Base-by-base conservation (phyloP, 352 stramenopile genomes). In the Elongisporangium undulatum region DNA sequence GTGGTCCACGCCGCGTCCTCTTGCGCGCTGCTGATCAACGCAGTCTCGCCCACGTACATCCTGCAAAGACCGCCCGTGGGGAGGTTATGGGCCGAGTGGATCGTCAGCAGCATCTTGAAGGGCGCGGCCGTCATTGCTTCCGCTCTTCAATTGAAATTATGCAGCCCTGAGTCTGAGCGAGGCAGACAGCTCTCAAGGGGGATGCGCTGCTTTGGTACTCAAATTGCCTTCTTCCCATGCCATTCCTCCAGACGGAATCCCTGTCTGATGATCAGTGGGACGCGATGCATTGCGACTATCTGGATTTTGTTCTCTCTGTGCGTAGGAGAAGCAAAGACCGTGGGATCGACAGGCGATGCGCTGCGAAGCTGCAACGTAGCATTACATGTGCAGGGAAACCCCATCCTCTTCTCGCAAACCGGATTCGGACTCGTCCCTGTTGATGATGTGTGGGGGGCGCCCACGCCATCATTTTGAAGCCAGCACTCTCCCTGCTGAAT, bases 11-110 rank as follows among this genome's bases (percentile, higher is more conserved):
- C 34, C 16, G 34, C 16, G 34, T 45, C 34, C 34, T 45, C 34
- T 45, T 45, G 34, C 4, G 34, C 34, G 4, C 34, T 45, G 13
- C 34, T 45, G 34, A 12, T 45, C 34, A 45, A 17, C 12, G 74
- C 63, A 34, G 69, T 68, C 4, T 87, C 72, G 1, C 79, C 82
- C 29, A 90, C 29, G 48, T 92, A 90, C n/a, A 90, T 49, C 62
- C 87, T 92, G 59, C 76, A 89, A 61, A 89, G 90, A 7, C 71
- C 77, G 29, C 67, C 58, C 3, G 64, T 64, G n/a, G 78, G 53
- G 34, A 91, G 56, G 24, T 81, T 73, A 20, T 74, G 64, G 21
- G 71, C 79, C 53, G 82, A 91, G 59, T 90, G 79, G 20, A 92
- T 75, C 38, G 78, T 79, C 45, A 92, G 54, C 49, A 77, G 87